These are phyloP conservation scores for Trichophyton schoenleinii DNA, from an alignment of 2,329 filamentous ascomycete genomes.

Conservation along the genomic window DNA sequence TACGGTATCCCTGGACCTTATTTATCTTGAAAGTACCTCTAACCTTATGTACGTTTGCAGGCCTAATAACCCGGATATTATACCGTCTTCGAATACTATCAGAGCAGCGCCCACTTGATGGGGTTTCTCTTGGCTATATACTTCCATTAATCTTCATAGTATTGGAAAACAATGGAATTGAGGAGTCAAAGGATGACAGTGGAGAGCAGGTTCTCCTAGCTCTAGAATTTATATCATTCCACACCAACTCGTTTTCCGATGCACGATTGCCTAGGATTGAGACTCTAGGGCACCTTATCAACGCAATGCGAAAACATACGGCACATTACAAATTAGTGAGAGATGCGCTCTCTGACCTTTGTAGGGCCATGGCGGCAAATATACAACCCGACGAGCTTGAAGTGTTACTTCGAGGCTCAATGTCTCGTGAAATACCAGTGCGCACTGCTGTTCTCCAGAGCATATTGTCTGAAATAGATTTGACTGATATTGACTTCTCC, in stretches of 20 bases:
- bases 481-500: slow-evolving; percentile 74
- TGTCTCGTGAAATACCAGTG: slow-evolving; percentile 67
- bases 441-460: slow-evolving; percentile 76
- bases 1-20: background rate
- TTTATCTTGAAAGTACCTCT: background rate
- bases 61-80: slow-evolving; percentile 71
- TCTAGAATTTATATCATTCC: slow-evolving; percentile 77
- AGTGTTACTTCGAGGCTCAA: slow-evolving; percentile 63
- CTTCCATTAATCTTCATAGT: slow-evolving; percentile 71
- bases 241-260: slow-evolving; percentile 65
- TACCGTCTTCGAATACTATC: slow-evolving; percentile 82
- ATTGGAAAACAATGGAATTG: slow-evolving; percentile 64
- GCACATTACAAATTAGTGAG: slow-evolving; percentile 94
- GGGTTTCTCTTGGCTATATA: slow-evolving; percentile 74
- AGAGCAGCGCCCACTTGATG: slow-evolving; percentile 88
- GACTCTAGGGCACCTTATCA: slow-evolving; percentile 58
- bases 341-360: slow-evolving; percentile 79
- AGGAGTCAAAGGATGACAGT: slow-evolving; percentile 53
- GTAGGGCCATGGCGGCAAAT: slow-evolving; percentile 71
- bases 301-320: slow-evolving; percentile 74
- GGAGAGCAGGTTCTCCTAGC: slow-evolving; percentile 81
- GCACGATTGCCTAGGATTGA: slow-evolving; percentile 62
- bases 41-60: slow-evolving; percentile 16
- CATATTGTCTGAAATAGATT: slow-evolving; percentile 80
- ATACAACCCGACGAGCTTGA: slow-evolving; percentile 60